Evolutionary conservation across 2,329 filamentous ascomycete species (phyloP).

Genomic region (Aspergillus sp.): DNA sequence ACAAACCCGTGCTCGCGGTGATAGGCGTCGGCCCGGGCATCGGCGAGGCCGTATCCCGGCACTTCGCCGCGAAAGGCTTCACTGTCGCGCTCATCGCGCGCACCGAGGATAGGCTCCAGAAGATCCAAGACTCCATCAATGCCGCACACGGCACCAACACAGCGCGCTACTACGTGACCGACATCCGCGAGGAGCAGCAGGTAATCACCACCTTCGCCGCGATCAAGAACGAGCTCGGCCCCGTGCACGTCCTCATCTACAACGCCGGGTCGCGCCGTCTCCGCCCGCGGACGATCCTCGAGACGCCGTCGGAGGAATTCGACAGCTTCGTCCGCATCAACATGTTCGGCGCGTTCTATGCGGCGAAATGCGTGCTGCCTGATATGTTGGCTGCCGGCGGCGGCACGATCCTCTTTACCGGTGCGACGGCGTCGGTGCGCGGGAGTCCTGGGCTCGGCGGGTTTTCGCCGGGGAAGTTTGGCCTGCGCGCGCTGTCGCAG

Average conservation of each 20-base stretch:
- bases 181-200: conserved; percentile 10
- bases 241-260: conserved; percentile 14
- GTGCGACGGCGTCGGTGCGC: conserved; percentile 14
- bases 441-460: conserved; percentile 13
- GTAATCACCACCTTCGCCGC: conserved; percentile 7
- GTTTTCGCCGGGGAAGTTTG: conserved; percentile 18
- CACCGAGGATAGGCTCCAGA: conserved; percentile 8
- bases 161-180: conserved; percentile 13
- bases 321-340: conserved; percentile 16
- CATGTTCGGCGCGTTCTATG: conserved; percentile 14
- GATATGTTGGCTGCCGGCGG: conserved; percentile 11
- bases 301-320: conserved; percentile 13
- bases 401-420: conserved; percentile 16
- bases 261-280: conserved; percentile 16
- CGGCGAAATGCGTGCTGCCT: conserved; percentile 11
- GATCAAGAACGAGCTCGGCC: conserved; percentile 14
- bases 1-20: conserved; percentile 13
- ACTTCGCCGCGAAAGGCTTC: conserved; percentile 15
- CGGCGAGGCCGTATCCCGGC: conserved; percentile 14
- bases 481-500: conserved; percentile 13
- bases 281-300: conserved; percentile 12
- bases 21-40: conserved; percentile 17
- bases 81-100: conserved; percentile 16
- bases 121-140: conserved; percentile 14
- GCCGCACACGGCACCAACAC: neutral